Base-by-base conservation (phyloP, 805 yeast genomes). In the Candida qinlingensis region DNA sequence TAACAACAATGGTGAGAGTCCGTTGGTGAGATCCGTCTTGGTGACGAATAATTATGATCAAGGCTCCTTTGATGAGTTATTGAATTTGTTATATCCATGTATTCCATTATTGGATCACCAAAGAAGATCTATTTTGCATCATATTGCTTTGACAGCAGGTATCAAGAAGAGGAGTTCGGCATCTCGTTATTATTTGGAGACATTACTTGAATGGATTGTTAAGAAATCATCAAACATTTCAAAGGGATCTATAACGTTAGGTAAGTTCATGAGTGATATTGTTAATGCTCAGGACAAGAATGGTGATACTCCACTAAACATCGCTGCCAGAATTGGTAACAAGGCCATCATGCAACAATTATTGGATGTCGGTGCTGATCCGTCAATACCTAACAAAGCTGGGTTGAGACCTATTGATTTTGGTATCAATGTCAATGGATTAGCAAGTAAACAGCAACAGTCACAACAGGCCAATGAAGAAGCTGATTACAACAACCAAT, bases 251-350 rank as follows among this genome's bases (percentile, higher is more conserved):
- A 66, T 77, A 42, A 70, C 79, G 37, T 68, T 86, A 28, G 75
- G 78, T 9, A 71, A 76, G 60, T 80, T 85, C 54, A 82, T 85
- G 71, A 71, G 77, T 13, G 79, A 81, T 42, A 78, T 94, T 57
- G 83, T 92, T 46, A 92, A 94, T 63, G 85, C 86, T n/a, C 87
- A 85, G 54, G 99, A 94, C 68, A 73, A 81, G 47, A 91, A 91
- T 59, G 99, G 99, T 28, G 97, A 94, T 63, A 94, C 99, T 0
- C 91, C 97, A 42, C 72, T 94, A 51, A 96, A 91, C 62, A 87
- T 94, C 48, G 95, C 96, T 0, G 94, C 97, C 0, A 78, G 95
- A 57, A 79, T 94, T 28, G 96, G 96, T 7, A 86, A 87, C 63
- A 79, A 81, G 42, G 81, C 85, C 41, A 77, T 94, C 48, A 91